phyloP scores from a whole-genome alignment of 352 stramenopile genomes.

The Globisporangium orthogonon region DNA sequence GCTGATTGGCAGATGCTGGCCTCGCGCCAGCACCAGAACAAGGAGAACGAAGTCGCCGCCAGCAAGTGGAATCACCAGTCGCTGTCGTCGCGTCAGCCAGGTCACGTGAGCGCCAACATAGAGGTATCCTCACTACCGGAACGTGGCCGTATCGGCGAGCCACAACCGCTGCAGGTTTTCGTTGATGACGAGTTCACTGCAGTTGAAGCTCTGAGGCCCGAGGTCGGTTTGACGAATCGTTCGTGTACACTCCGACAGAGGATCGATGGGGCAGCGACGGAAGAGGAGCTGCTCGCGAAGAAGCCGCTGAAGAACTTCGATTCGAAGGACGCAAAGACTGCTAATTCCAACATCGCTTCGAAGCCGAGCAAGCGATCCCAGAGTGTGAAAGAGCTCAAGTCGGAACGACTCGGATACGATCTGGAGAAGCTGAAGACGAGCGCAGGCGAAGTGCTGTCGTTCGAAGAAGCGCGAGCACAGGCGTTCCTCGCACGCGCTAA shows the following conservation, averaged over 20 bases:
- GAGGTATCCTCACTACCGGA: neutral
- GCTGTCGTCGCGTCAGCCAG: slow-evolving; percentile 1
- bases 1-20: slow-evolving; percentile 64
- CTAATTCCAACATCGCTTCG: neutral
- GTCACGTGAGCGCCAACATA: neutral
- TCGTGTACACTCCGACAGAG: slow-evolving; percentile 67
- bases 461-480: slow-evolving; percentile 73
- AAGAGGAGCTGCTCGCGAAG: slow-evolving; percentile 68
- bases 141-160: neutral
- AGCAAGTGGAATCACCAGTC: slow-evolving; percentile 39
- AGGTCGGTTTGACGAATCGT: slow-evolving; percentile 35
- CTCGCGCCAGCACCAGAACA: slow-evolving; percentile 66
- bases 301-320: slow-evolving; percentile 78
- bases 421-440: slow-evolving; percentile 28
- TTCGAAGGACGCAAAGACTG: neutral
- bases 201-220: slow-evolving; percentile 9
- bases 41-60: slow-evolving; percentile 61
- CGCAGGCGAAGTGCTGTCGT: slow-evolving; percentile 50
- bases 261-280: slow-evolving; percentile 55
- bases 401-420: slow-evolving; percentile 38
- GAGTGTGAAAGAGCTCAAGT: slow-evolving; percentile 10
- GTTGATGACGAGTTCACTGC: slow-evolving; percentile 59
- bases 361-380: slow-evolving; percentile 15
- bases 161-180: slow-evolving; percentile 58
- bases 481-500: slow-evolving; percentile 15